phyloP scores from a whole-genome alignment of 2,329 filamentous ascomycete species.

The Hypocrella siamensis region DNA sequence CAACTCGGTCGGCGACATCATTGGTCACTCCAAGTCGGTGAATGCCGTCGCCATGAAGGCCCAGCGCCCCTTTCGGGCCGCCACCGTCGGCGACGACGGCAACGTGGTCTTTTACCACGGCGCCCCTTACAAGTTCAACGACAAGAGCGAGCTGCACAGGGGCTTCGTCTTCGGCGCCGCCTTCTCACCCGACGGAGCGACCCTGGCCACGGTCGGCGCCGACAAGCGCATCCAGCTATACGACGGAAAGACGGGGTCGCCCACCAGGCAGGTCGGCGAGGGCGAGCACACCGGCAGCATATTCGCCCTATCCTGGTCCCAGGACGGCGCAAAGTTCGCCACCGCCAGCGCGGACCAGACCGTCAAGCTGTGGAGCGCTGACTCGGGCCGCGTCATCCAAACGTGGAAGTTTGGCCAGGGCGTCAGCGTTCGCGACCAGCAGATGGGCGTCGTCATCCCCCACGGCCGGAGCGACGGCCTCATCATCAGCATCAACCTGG shows the following conservation, averaged over 20 bases:
- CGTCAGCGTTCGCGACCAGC: slow-evolving; percentile 65
- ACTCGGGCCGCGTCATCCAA: slow-evolving; percentile 60
- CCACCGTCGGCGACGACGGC: slow-evolving; percentile 81
- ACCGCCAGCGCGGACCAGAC: slow-evolving; percentile 92
- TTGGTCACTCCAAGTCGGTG: slow-evolving; percentile 77
- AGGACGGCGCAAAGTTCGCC: slow-evolving; percentile 71
- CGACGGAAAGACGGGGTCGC: slow-evolving; percentile 88
- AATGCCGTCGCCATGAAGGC: slow-evolving; percentile 83
- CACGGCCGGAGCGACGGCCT: slow-evolving; percentile 67
- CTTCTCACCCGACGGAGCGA: slow-evolving; percentile 77
- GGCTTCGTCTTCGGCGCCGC: slow-evolving; percentile 79
- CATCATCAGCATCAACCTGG: slow-evolving; percentile 78
- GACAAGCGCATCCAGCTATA: slow-evolving; percentile 89
- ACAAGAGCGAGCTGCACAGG: slow-evolving; percentile 66
- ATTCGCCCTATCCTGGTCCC: slow-evolving; percentile 79
- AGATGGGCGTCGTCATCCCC: slow-evolving; percentile 89
- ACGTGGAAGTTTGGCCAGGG: slow-evolving; percentile 77
- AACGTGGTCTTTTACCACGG: slow-evolving; percentile 87
- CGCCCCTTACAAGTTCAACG: slow-evolving; percentile 89
- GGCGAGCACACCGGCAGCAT: slow-evolving; percentile 86
- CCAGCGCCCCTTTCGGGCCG: slow-evolving; percentile 79
- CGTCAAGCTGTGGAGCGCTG: slow-evolving; percentile 84
- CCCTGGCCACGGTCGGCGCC: slow-evolving; percentile 77
- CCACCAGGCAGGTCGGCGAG: slow-evolving; percentile 60
- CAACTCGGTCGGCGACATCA: slow-evolving; percentile 89